A percentile compares a stretch with the other conserved stretches of the same genome.
Evolutionary conservation across 495 filamentous ascomycete genomes (phyloP).

Genomic region (Baudoinia panamericana): DNA sequence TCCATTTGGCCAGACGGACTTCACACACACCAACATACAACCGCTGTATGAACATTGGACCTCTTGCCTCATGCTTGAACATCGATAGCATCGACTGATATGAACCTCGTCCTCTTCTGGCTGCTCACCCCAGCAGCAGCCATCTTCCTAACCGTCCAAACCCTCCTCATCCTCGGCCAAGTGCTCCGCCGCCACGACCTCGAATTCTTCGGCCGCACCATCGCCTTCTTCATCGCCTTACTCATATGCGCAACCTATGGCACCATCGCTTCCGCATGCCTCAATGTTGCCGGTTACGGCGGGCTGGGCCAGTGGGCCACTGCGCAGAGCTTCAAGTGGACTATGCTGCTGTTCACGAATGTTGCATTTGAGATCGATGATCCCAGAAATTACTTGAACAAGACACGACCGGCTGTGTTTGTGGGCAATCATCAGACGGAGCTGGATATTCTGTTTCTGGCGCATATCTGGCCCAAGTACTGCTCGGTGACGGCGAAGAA

Average conservation of each 20-base stretch:
- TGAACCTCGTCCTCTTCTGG: constrained; percentile 11
- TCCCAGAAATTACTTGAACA: constrained; percentile 6
- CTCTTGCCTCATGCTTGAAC: too few relatives aligned
- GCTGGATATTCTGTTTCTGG: constrained; percentile 85
- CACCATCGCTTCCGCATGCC: constrained; percentile 54
- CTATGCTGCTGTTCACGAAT: constrained; percentile 63
- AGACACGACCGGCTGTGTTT: constrained; percentile 70
- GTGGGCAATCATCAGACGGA: constrained; percentile 72
- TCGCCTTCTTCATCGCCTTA: constrained; percentile 59
- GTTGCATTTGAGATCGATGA: constrained; percentile 57
- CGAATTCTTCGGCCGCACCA: constrained; percentile 53
- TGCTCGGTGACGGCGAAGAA: constrained; percentile 91
- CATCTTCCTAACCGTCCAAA: constrained; percentile 33
- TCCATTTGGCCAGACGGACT: too few relatives aligned
- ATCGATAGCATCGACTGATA: too few relatives aligned
- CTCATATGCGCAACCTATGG: constrained; percentile 61
- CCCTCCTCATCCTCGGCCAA: constrained; percentile 26
- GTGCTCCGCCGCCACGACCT: constrained; percentile 5
- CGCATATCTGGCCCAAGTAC: constrained; percentile 73
- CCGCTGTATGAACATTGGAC: too few relatives aligned
- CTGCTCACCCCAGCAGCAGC: constrained; percentile 34
- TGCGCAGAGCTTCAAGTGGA: constrained; percentile 60
- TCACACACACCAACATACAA: too few relatives aligned
- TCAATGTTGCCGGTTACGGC: constrained; percentile 57
- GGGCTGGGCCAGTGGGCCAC: constrained; percentile 77